Evolutionary conservation across 2,329 filamentous ascomycete species (phyloP).

Genomic region (Cadophora sp.): DNA sequence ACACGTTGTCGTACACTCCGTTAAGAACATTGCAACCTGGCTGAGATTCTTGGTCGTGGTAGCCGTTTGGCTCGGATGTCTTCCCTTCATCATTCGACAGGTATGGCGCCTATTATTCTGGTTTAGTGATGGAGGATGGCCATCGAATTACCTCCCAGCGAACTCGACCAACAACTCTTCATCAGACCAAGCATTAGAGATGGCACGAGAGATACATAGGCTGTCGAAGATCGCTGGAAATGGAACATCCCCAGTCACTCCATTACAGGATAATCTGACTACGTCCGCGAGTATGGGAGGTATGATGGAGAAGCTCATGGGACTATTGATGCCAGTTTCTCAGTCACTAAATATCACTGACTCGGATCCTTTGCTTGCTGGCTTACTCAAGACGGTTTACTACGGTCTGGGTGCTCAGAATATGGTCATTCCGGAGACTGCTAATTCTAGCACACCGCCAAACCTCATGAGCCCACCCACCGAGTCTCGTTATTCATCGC

Average conservation of each 20-base stretch:
- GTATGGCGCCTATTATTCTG: slow-evolving; percentile 96
- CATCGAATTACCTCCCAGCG: slow-evolving; percentile 29
- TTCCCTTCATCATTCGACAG: slow-evolving; percentile 89
- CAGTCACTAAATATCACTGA: slow-evolving; percentile 38
- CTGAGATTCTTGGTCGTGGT: slow-evolving; percentile 78
- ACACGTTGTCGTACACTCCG: slow-evolving; percentile 76
- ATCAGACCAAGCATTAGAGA: slow-evolving; percentile 33
- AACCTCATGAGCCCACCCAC: slow-evolving; percentile 18
- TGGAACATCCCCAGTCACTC: slow-evolving; percentile 42
- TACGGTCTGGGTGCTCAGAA: slow-evolving; percentile 37
- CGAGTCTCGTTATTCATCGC: slow-evolving; percentile 45
- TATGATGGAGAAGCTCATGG: slow-evolving; percentile 47
- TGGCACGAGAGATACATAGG: slow-evolving; percentile 36
- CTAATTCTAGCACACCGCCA: slow-evolving; percentile 22
- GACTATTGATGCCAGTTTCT: slow-evolving; percentile 37
- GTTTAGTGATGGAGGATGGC: slow-evolving; percentile 51
- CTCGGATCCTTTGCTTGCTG: slow-evolving; percentile 38
- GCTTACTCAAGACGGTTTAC: slow-evolving; percentile 39
- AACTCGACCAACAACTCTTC: slow-evolving; percentile 29
- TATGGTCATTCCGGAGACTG: slow-evolving; percentile 19
- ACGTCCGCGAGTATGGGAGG: slow-evolving; percentile 47
- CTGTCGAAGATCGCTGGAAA: slow-evolving; percentile 36
- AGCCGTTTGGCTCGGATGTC: slow-evolving; percentile 85
- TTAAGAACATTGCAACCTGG: slow-evolving; percentile 78
- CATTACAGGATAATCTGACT: slow-evolving; percentile 43